Conservation (phyloP, 2,329 filamentous ascomycete species). For the Fusarium subglutinans region DNA sequence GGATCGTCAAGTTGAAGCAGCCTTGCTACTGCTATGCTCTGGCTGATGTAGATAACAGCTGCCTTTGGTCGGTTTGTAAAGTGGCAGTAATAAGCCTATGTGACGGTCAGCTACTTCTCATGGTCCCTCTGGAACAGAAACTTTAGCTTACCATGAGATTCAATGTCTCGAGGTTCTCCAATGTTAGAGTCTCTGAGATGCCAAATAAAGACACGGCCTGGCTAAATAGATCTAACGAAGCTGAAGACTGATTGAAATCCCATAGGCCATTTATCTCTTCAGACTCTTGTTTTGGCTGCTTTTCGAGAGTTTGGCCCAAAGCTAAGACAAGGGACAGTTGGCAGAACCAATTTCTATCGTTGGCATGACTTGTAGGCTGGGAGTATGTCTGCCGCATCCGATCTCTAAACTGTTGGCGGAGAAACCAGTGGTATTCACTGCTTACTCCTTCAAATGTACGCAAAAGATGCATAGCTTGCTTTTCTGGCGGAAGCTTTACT, state of each 20-base stretch:
- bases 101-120: neutral
- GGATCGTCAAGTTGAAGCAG: neutral
- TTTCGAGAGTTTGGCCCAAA: neutral
- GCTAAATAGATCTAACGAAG: neutral
- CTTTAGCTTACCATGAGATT: neutral
- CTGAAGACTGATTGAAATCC: too few species aligned
- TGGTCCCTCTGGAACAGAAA: neutral
- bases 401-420: neutral
- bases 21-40: neutral
- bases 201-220: neutral
- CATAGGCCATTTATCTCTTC: neutral
- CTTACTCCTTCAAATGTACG: neutral
- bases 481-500: neutral
- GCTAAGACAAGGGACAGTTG: neutral
- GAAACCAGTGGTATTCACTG: neutral
- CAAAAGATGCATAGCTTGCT: neutral
- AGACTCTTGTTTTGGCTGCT: neutral
- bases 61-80: neutral
- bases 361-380: neutral
- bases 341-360: constrained; percentile 1
- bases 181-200: neutral
- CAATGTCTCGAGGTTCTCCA: neutral
- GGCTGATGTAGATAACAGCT: neutral
- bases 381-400: neutral
- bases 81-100: neutral